Evolutionary conservation across 2,329 filamentous ascomycete genomes (phyloP).

Genomic region (Xylaria digitata): DNA sequence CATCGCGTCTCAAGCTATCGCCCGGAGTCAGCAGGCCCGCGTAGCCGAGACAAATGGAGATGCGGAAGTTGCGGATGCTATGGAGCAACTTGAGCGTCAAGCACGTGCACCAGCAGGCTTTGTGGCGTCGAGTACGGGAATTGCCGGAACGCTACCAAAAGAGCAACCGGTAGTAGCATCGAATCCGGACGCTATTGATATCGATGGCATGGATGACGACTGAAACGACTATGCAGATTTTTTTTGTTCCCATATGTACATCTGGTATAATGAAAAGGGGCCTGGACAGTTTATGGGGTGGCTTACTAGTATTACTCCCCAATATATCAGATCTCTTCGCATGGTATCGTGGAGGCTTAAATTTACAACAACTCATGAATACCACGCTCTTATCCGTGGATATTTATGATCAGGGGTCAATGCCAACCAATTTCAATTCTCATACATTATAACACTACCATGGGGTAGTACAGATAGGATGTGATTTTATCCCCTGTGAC

Average conservation of each 20-base stretch:
- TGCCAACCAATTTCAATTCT: conserved; percentile 11
- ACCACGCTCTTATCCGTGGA: conserved; percentile 3
- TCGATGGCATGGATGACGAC: conserved; percentile 77
- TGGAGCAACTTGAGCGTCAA: conserved; percentile 89
- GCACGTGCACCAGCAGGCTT: conserved; percentile 91
- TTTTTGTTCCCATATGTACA: conserved; percentile 37
- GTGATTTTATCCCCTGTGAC: neutral
- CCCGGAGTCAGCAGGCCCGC: conserved; percentile 74
- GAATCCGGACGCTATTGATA: conserved; percentile 88
- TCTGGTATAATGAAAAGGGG: conserved; percentile 40
- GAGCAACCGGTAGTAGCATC: conserved; percentile 60
- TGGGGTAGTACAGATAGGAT: neutral
- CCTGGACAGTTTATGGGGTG: conserved; percentile 23
- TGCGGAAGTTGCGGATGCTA: conserved; percentile 76
- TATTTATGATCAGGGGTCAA: conserved; percentile 5
- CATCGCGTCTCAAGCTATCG: conserved; percentile 94
- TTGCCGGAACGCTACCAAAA: conserved; percentile 68
- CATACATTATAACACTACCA: neutral
- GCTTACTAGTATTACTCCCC: conserved; percentile 33
- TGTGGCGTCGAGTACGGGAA: conserved; percentile 83
- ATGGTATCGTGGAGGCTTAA: conserved; percentile 17
- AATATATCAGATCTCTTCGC: conserved; percentile 23
- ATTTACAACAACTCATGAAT: conserved; percentile 17
- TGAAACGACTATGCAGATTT: conserved; percentile 39
- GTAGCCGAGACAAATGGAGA: conserved; percentile 57